Evolutionary conservation across 176 grass and related monocot species (phyloP), one percentile per base, ranked within the genome.

Genomic region (Oryza officinalis): DNA sequence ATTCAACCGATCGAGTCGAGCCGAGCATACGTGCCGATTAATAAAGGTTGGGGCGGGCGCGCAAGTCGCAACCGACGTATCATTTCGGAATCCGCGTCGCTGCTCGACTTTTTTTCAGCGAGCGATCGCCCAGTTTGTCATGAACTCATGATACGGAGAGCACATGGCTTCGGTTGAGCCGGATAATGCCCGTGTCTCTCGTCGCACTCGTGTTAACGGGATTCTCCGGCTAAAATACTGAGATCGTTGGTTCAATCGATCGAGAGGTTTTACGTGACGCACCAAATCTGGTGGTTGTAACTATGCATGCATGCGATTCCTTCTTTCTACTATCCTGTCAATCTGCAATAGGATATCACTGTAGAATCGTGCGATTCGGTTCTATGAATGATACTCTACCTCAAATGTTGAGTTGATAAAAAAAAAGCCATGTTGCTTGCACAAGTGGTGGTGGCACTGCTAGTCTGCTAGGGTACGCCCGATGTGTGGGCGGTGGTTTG

Each of bases 111-210:
- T 61, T 57, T 61, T 61, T 61, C 22, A 61, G 57, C 57, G 57
- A 25, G 57, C 23, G 81, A 69, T 75, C 63, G 23, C 70, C 9
- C 47, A 27, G 54, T 14, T 70, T 49, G 87, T 64, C 87, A 70
- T 57, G 52, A 57, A 57, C 52, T n/a, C 14, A 57, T 54, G 77
- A 85, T 81, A 77, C 82, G 87, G 30, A 77, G 64, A 46, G 68
- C 87, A 85, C 87, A 85, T 85, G 87, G 87, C 81, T 69, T 8
- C 46, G 13, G 66, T 27, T 70, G 41, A 10, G 45, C 63, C 50
- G 74, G 75, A 68, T 74, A 72, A 23, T 23, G 63, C 52, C 59
- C 76, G 49, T 41, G 70, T 20, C 45, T 26, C 4, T 76, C 65
- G 8, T 28, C 47, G 63, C 73, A 69, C 69, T 75, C 63, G 63